These are phyloP conservation scores for Saccharomycopsis malanga DNA, from an alignment of 805 yeast species.

Conservation along the genomic window DNA sequence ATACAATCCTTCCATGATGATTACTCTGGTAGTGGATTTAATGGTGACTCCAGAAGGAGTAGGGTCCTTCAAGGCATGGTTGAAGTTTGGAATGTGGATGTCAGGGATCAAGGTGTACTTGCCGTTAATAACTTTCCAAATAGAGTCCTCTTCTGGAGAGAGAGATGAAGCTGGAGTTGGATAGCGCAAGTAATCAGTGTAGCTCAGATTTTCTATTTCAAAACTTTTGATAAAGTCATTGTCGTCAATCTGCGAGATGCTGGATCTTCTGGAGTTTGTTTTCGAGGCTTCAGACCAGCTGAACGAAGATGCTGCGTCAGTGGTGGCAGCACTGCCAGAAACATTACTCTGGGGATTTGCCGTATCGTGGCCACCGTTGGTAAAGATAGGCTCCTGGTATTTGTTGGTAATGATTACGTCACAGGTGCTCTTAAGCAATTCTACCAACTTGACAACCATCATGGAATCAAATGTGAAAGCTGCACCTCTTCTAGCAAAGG, in stretches of 20 bases:
- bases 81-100: constrained; percentile 60
- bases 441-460: constrained; percentile 33
- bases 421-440: constrained; percentile 28
- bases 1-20: constrained; percentile 75
- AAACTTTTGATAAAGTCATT: neutral
- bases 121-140: constrained; percentile 5
- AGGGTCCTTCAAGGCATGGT: constrained; percentile 72
- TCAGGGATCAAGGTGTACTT: constrained; percentile 27
- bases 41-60: constrained; percentile 44
- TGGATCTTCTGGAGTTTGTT: constrained; percentile 2
- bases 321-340: no score
- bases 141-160: neutral
- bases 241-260: constrained; percentile 4
- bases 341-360: neutral
- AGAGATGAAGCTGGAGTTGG: neutral
- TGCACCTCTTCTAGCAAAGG: constrained; percentile 68
- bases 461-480: constrained; percentile 77
- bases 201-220: neutral
- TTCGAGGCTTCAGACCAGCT: neutral
- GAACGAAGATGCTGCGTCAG: neutral
- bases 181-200: neutral
- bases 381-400: constrained; percentile 4
- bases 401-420: constrained; percentile 15
- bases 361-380: neutral
- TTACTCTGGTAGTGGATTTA: constrained; percentile 37